Evolutionary conservation across 805 yeast species (phyloP).

Genomic region (Sungouiella thailandica): DNA sequence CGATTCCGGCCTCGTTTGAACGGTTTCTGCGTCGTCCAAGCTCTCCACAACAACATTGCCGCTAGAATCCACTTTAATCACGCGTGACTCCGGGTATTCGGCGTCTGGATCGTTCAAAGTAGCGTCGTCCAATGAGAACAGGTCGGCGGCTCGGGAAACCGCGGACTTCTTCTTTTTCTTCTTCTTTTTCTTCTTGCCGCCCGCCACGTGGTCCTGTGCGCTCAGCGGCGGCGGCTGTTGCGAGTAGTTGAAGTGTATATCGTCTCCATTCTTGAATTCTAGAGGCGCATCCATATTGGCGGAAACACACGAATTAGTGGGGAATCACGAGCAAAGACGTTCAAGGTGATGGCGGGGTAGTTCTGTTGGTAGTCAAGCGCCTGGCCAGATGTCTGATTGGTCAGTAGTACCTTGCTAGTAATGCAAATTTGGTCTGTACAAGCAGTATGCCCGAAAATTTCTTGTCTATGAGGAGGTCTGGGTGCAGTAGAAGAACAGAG

Average conservation of each 20-base stretch:
- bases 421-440: no score
- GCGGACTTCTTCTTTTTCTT: conserved; percentile 19
- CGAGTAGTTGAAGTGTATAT: conserved; percentile 27
- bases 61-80: conserved; percentile 64
- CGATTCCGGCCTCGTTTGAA: neutral
- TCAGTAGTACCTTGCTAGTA: no score
- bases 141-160: conserved; percentile 8
- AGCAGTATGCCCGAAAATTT: conserved; percentile 1
- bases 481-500: no score
- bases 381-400: no score
- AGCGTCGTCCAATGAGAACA: conserved; percentile 20
- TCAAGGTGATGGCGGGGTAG: neutral
- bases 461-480: conserved; percentile 4
- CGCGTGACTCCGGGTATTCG: conserved; percentile 69
- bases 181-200: conserved; percentile 30
- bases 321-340: no score
- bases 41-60: conserved; percentile 75
- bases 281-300: no score
- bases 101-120: conserved; percentile 50
- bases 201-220: conserved; percentile 2
- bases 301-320: no score
- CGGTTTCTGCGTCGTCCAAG: conserved; percentile 28
- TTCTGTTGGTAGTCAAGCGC: no score
- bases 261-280: conserved; percentile 28
- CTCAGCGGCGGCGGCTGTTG: neutral